phyloP scores from a whole-genome alignment of 2,329 filamentous ascomycete species.

The Penicillium sp. region DNA sequence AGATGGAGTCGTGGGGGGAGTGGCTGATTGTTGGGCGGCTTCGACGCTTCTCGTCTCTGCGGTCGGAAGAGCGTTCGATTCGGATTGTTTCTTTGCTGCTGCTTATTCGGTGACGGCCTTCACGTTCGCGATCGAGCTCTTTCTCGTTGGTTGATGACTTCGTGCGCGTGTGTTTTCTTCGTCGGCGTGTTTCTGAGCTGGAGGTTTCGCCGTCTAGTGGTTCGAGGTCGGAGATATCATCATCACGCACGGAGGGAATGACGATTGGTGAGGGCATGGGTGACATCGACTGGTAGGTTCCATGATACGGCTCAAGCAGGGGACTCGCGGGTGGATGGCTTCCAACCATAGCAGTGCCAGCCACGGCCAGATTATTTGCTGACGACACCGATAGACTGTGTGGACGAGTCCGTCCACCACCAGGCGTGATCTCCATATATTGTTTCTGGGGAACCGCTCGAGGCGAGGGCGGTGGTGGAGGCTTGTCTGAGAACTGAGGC shows the following conservation, averaged over 20 bases:
- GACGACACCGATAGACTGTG: slow-evolving; percentile 40
- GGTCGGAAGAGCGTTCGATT: slow-evolving; percentile 28
- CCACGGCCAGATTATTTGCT: slow-evolving; percentile 41
- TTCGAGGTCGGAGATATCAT: slow-evolving; percentile 56
- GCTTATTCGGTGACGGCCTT: slow-evolving; percentile 6
- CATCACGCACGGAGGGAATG: slow-evolving; percentile 58
- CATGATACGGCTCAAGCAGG: slow-evolving; percentile 85
- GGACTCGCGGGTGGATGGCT: slow-evolving; percentile 72
- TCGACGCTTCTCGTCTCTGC: slow-evolving; percentile 28
- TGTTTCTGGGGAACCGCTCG: slow-evolving; percentile 26
- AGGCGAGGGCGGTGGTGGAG: not conserved
- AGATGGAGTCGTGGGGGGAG: slow-evolving; percentile 26
- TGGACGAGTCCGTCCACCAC: slow-evolving; percentile 29
- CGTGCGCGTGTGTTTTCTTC: slow-evolving; percentile 28
- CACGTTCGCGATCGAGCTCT: slow-evolving; percentile 17
- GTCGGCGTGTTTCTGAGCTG: slow-evolving; percentile 28
- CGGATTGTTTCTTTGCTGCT: slow-evolving; percentile 23
- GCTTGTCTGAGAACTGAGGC: slow-evolving; percentile 15
- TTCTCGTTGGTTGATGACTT: slow-evolving; percentile 23
- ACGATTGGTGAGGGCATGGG: slow-evolving; percentile 84
- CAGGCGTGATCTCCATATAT: slow-evolving; percentile 37
- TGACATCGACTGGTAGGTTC: slow-evolving; percentile 91
- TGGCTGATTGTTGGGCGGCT: slow-evolving; percentile 26
- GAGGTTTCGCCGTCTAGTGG: slow-evolving; percentile 34
- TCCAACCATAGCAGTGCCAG: slow-evolving; percentile 20